phyloP scores from a whole-genome alignment of 495 filamentous ascomycete species.

The Talaromyces ruber region DNA sequence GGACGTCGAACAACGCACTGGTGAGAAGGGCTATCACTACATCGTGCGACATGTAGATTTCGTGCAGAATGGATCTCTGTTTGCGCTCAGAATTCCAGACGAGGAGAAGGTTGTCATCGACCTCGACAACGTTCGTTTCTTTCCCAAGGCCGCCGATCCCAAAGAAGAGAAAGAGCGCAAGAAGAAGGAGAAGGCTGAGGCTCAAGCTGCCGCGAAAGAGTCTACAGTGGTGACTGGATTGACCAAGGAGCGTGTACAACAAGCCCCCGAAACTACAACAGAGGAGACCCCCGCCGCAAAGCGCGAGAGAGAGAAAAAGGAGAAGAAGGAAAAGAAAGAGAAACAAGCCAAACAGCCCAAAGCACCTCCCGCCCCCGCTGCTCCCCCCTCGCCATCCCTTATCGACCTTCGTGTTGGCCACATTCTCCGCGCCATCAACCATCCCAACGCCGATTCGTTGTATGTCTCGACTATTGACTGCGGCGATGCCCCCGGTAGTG shows the following conservation, averaged over 20 bases:
- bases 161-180: slow-evolving; percentile 85
- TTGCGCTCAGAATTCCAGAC: slow-evolving; percentile 60
- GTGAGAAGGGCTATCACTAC: slow-evolving; percentile 81
- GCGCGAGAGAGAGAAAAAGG: slow-evolving; percentile 33
- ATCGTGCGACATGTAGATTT: slow-evolving; percentile 91
- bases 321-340: slow-evolving; percentile 83
- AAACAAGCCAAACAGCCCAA: slow-evolving; percentile 64
- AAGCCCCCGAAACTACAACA: slow-evolving; percentile 28
- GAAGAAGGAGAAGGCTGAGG: slow-evolving; percentile 77
- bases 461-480: slow-evolving; percentile 96
- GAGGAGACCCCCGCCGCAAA: slow-evolving; percentile 32
- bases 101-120: slow-evolving; percentile 77
- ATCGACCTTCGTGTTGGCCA: slow-evolving; percentile 96
- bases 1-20: slow-evolving; percentile 81
- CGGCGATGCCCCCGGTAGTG: slow-evolving; percentile 77
- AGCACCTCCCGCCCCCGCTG: slow-evolving; percentile 51
- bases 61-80: slow-evolving; percentile 79
- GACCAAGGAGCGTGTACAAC: slow-evolving; percentile 31
- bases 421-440: slow-evolving; percentile 87
- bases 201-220: slow-evolving; percentile 29
- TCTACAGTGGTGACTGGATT: slow-evolving; percentile 31
- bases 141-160: slow-evolving; percentile 70
- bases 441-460: slow-evolving; percentile 93
- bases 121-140: slow-evolving; percentile 67
- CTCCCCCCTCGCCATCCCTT: slow-evolving; percentile 68